These are phyloP conservation scores for Vigna nakashimae DNA, from an alignment of 306 rosid genomes.

Conservation along the genomic window DNA sequence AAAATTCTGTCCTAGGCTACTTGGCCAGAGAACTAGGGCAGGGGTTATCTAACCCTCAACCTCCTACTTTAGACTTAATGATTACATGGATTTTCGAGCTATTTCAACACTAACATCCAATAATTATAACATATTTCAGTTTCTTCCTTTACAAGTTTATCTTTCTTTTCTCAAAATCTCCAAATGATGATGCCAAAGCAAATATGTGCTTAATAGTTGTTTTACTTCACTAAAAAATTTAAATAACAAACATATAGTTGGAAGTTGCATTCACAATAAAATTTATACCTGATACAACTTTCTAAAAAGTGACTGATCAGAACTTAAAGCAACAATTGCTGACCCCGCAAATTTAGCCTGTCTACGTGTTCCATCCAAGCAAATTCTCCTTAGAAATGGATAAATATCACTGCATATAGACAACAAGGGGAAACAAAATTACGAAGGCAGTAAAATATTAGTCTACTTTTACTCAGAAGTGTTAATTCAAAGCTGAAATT, in stretches of 20 bases:
- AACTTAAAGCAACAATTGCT: constrained; percentile 71
- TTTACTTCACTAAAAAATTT: background rate
- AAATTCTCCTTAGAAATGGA: constrained; percentile 68
- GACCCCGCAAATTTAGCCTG: constrained; percentile 82
- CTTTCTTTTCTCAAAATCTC: too few species aligned
- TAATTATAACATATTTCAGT: too few species aligned
- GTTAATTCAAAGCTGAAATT: constrained; percentile 17
- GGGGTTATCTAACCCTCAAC: too few species aligned
- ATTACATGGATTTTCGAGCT: too few species aligned
- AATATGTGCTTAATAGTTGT: background rate
- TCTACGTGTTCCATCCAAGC: constrained; percentile 76
- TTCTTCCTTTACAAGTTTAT: too few species aligned
- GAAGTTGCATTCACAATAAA: constrained; percentile 22
- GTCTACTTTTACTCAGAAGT: constrained; percentile 4
- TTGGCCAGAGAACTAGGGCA: too few species aligned
- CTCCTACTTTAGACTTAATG: too few species aligned
- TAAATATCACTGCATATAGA: constrained; percentile 67
- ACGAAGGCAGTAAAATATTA: constrained; percentile 30
- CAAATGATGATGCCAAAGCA: constrained; percentile 17
- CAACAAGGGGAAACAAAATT: constrained; percentile 23
- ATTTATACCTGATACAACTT: constrained; percentile 69
- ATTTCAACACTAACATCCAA: too few species aligned
- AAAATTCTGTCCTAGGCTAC: too few species aligned
- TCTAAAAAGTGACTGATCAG: constrained; percentile 58
- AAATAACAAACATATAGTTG: constrained; percentile 18